Evolutionary conservation across 1,139 yeast genomes (phyloP).

Genomic region (Suhomyces bribrorum): DNA sequence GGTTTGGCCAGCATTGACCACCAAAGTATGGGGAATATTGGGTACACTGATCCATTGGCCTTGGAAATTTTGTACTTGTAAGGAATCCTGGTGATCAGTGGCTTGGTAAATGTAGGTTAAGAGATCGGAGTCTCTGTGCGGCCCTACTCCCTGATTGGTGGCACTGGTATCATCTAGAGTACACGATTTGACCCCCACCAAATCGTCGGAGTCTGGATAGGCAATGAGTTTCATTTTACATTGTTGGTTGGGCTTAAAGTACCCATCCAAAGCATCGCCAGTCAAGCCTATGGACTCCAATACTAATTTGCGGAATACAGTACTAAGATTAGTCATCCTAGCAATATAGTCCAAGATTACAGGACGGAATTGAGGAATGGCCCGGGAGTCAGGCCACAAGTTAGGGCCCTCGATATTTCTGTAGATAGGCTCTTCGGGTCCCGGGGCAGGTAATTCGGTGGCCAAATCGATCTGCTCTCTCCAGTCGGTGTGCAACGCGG

Average conservation of each 20-base stretch:
- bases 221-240: constrained; percentile 56
- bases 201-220: constrained; percentile 45
- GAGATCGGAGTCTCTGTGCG: constrained; percentile 70
- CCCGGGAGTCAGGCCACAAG: constrained; percentile 53
- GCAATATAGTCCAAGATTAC: constrained; percentile 47
- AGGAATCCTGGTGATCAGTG: constrained; percentile 45
- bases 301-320: constrained; percentile 45
- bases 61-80: constrained; percentile 62
- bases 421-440: constrained; percentile 50
- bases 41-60: constrained; percentile 66
- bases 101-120: constrained; percentile 64
- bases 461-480: constrained; percentile 71
- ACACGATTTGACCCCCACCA: constrained; percentile 28
- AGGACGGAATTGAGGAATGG: constrained; percentile 53
- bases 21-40: constrained; percentile 43
- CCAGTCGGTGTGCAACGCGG: constrained; percentile 61
- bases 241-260: constrained; percentile 54
- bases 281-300: constrained; percentile 58
- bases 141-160: constrained; percentile 67
- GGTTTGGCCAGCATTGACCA: constrained; percentile 57
- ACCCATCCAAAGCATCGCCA: constrained; percentile 45
- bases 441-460: constrained; percentile 56
- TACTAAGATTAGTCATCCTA: constrained; percentile 49
- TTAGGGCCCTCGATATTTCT: constrained; percentile 66
- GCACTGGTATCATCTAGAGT: constrained; percentile 43